Conservation (phyloP, 1,284 basidiomycete genomes). For the Heterobasidion parviporum region DNA sequence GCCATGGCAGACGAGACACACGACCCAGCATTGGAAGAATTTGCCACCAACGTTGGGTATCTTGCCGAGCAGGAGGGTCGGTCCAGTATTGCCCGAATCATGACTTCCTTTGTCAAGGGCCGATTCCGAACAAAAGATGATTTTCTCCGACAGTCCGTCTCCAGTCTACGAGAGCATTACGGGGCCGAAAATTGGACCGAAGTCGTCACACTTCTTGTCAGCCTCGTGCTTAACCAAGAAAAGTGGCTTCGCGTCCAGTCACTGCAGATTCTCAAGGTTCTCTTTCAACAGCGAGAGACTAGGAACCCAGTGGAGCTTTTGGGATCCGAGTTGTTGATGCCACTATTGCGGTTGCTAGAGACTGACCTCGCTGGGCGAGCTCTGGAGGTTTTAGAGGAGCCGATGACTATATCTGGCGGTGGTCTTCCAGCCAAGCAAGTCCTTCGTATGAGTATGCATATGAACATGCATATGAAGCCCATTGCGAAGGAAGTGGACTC, state of each 20-base stretch:
- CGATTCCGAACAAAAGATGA: conserved; percentile 93
- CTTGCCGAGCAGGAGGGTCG: conserved; percentile 70
- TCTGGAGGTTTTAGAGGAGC: conserved; percentile 87
- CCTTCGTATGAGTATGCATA: conserved; percentile 71
- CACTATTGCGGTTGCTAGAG: conserved; percentile 78
- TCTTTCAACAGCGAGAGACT: conserved; percentile 83
- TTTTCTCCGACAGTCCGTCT: conserved; percentile 85
- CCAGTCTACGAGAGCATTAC: conserved; percentile 80
- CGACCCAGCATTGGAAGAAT: conserved; percentile 55
- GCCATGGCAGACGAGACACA: conserved; percentile 63
- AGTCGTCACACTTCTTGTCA: conserved; percentile 76
- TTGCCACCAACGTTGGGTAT: conserved; percentile 68
- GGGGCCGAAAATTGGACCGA: conserved; percentile 63
- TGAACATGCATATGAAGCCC: conserved; percentile 35
- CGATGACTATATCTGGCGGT: conserved; percentile 70
- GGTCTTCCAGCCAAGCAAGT: conserved; percentile 77
- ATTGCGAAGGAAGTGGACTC: conserved; percentile 37
- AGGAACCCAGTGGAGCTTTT: conserved; percentile 66
- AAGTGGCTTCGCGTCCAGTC: conserved; percentile 78
- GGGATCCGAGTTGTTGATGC: conserved; percentile 85
- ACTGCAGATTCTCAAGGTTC: conserved; percentile 83
- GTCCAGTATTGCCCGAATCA: conserved; percentile 75
- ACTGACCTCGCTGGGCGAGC: conserved; percentile 82
- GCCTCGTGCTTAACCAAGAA: conserved; percentile 80
- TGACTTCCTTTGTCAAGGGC: conserved; percentile 81